Base-by-base conservation (phyloP, 345 rosid genomes). In the Passiflora organensis region DNA sequence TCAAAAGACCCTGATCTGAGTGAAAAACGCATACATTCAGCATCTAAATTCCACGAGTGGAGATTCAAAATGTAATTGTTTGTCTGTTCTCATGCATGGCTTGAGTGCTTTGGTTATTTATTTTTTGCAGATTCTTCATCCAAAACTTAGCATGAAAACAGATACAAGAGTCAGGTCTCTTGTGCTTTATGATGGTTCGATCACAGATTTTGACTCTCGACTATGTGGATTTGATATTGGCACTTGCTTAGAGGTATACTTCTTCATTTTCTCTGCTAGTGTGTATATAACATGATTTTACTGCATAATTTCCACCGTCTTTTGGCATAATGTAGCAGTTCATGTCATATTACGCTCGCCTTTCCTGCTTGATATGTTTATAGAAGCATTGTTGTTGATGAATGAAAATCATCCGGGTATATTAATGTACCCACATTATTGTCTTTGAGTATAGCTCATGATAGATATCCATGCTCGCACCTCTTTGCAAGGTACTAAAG, bases 211-310 rank as follows among this genome's bases (percentile, higher is more conserved):
- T 53, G 97, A 93, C 75, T 66, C 83, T 52, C 85, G 94, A 60
- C 66, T 89, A 46, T 5, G 74, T 41, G 79, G 83, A 54, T 62
- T 84, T 67, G 95, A 89, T 71, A 79, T 93, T 10, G 95, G 83
- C 60, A 84, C 99, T 59, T 93, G 97, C 84, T 76, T 89, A 38
- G 99, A 93, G 97, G 96, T 91, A 60, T 51, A 22, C 12, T 43
- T 12, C 38, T n/a, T n/a, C n/a, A n/a, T n/a, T 49, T 13, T 28
- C 44, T 58, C 56, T 21, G 10, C 18, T 41, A 0, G 11, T 23
- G 43, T 12, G 9, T 41, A 41, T 37, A 28, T 28, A 2, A 28
- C 13, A 41, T 11, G 15, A 28, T 41, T 25, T 25, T 6, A 39
- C 42, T 15, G 41, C 16, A 34, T 41, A 22, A 19, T 44, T 2